A percentile compares a stretch with the other conserved stretches of the same genome.
These are phyloP conservation scores for Paramecium caudatum DNA, from an alignment of 73 alveolate species.

Conservation along the genomic window DNA sequence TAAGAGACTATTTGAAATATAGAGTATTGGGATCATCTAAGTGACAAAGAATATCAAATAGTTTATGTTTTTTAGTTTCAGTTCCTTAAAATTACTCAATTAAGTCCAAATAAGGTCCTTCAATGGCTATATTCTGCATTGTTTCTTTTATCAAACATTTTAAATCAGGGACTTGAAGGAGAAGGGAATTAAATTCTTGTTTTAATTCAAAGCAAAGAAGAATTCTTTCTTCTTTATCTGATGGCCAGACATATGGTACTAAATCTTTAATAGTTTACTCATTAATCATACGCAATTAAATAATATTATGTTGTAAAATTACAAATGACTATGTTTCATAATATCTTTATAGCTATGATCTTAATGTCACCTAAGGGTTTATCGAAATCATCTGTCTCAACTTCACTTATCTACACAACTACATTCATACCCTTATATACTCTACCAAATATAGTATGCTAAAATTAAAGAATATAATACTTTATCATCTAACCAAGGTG, in stretches of 20 bases:
- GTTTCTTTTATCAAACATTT: background rate
- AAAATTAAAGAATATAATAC: constrained; percentile 63
- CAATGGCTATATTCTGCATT: background rate
- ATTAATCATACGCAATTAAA: constrained; percentile 46
- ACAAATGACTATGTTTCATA: background rate
- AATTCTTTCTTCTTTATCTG: background rate
- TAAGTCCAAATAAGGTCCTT: constrained; percentile 23
- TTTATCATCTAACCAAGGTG: constrained; percentile 93
- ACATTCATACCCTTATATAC: constrained; percentile 87
- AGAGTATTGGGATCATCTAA: background rate
- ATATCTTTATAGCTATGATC: constrained; percentile 62
- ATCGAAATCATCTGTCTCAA: constrained; percentile 81
- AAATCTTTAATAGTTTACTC: constrained; percentile 28
- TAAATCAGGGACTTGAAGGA: background rate
- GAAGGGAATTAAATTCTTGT: background rate
- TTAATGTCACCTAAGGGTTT: constrained; percentile 83
- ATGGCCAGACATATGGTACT: constrained; percentile 29
- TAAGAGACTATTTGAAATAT: constrained; percentile 3
- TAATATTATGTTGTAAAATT: background rate
- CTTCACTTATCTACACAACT: constrained; percentile 81
- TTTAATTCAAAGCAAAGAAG: background rate
- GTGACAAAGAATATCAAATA: background rate
- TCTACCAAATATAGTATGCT: constrained; percentile 95
- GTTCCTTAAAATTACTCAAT: background rate
- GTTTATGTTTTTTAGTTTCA: background rate